phyloP scores from a whole-genome alignment of 2,329 filamentous ascomycete genomes.

The Colletotrichum sp. region DNA sequence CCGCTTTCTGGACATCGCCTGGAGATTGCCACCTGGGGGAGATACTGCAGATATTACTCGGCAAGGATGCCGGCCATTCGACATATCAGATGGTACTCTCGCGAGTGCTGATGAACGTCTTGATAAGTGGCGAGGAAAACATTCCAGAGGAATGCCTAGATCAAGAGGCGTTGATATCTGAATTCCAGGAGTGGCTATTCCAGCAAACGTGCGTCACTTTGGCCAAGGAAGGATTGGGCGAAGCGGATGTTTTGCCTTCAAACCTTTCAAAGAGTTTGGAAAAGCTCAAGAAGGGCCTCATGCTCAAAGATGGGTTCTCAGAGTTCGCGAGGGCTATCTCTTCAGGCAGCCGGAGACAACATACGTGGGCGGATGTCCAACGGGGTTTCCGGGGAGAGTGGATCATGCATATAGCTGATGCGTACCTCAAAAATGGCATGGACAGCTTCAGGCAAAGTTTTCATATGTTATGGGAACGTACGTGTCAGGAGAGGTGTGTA shows the following conservation, averaged over 20 bases:
- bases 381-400: not conserved
- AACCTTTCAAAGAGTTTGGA: not conserved
- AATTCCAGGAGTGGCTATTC: not conserved
- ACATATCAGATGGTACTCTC: not conserved
- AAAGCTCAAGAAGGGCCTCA: not conserved
- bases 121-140: not conserved
- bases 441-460: no score
- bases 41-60: not conserved
- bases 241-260: not conserved
- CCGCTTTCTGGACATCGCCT: not conserved
- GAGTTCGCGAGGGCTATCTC: not conserved
- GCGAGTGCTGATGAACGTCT: not conserved
- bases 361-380: not conserved
- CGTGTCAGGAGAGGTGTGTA: not conserved
- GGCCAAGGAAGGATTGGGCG: not conserved
- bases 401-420: no score
- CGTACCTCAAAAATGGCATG: no score
- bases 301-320: not conserved
- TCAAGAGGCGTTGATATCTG: not conserved
- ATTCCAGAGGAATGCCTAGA: not conserved
- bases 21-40: not conserved
- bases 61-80: not conserved
- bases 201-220: not conserved
- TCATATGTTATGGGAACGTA: not conserved
- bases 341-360: not conserved